These are phyloP conservation scores for Apiospora malaysiana DNA, from an alignment of 2,329 filamentous ascomycete genomes.

Conservation along the genomic window DNA sequence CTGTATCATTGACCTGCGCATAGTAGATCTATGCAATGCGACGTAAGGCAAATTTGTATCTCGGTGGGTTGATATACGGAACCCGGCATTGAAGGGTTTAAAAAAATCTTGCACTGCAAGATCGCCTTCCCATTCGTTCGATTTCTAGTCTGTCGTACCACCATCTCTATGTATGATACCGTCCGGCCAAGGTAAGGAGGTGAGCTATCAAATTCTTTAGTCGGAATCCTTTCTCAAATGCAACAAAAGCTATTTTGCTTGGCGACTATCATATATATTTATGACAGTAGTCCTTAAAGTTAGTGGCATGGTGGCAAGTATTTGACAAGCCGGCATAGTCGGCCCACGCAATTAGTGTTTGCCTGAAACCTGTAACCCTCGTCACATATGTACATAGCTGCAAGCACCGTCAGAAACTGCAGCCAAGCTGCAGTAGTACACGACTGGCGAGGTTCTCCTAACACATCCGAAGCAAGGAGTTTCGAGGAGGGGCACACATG, in stretches of 20 bases:
- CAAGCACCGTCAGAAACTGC: not conserved
- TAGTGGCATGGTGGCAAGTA: not conserved
- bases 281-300: not conserved
- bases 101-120: not conserved
- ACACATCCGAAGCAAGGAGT: not conserved
- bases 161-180: not conserved
- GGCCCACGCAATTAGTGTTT: slow-evolving; percentile 4
- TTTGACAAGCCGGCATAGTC: not conserved
- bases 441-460: not conserved
- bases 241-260: not conserved
- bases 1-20: not conserved
- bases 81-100: not conserved
- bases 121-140: not conserved
- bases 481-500: not conserved
- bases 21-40: slow-evolving; percentile 4
- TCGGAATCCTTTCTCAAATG: not conserved
- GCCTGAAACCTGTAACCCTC: slow-evolving; percentile 14
- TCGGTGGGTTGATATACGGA: not conserved
- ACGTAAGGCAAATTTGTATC: not conserved
- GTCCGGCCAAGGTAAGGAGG: not conserved
- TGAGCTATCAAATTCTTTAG: not conserved
- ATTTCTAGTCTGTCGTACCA: not conserved
- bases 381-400: slow-evolving; percentile 8
- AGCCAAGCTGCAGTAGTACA: slow-evolving; percentile 17
- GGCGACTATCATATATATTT: slow-evolving; percentile 1